A percentile compares a stretch with the other conserved stretches of the same genome.
These are phyloP conservation scores for Sphagnum tenellum DNA, from an alignment of 225 moss, liverwort and hornwort species.

Conservation along the genomic window DNA sequence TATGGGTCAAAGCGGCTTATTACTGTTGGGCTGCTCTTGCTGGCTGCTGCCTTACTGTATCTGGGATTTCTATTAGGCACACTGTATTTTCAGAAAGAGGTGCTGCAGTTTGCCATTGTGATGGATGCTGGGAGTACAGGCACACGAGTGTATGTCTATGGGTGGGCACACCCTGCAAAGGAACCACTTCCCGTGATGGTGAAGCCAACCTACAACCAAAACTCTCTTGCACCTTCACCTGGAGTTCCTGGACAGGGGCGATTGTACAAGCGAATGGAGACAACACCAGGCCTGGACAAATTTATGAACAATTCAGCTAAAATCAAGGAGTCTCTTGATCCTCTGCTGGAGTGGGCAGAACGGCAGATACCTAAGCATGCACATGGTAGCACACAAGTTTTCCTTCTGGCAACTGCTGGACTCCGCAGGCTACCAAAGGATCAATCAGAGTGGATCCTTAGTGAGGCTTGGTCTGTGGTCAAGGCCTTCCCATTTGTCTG, in stretches of 20 bases:
- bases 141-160: constrained; percentile 41
- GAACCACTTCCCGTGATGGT: constrained; percentile 38
- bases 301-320: constrained; percentile 38
- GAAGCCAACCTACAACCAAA: constrained; percentile 9
- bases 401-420: constrained; percentile 52
- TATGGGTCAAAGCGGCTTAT: constrained; percentile 7
- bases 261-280: constrained; percentile 52
- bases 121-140: constrained; percentile 54
- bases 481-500: constrained; percentile 27
- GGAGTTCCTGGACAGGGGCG: constrained; percentile 23
- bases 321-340: constrained; percentile 25
- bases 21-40: constrained; percentile 7
- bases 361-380: constrained; percentile 31
- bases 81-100: constrained; percentile 3
- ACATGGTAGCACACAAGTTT: constrained; percentile 30
- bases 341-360: constrained; percentile 34
- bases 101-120: constrained; percentile 41
- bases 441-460: constrained; percentile 38
- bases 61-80: constrained; percentile 18
- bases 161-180: constrained; percentile 33
- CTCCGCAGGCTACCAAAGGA: constrained; percentile 24
- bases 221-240: constrained; percentile 5
- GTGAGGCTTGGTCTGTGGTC: constrained; percentile 29
- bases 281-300: constrained; percentile 43
- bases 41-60: constrained; percentile 17